Conservation (phyloP, 352 stramenopile genomes). For the Phytophthora capsici region DNA sequence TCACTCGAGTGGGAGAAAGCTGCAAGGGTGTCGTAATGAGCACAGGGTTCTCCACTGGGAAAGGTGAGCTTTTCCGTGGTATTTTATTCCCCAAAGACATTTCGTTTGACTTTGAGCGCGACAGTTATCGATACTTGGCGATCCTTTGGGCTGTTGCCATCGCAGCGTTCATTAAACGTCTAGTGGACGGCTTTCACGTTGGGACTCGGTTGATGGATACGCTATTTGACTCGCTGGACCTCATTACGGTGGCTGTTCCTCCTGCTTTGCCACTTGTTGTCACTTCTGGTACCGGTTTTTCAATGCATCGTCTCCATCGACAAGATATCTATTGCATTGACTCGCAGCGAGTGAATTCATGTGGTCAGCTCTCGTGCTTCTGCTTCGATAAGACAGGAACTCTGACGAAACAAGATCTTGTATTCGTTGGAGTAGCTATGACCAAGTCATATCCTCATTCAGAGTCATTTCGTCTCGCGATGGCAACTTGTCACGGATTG, state of each 20-base stretch:
- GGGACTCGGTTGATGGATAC: slow-evolving; percentile 34
- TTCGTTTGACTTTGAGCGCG: slow-evolving; percentile 66
- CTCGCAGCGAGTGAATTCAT: slow-evolving; percentile 58
- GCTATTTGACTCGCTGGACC: slow-evolving; percentile 59
- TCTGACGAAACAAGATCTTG: slow-evolving; percentile 47
- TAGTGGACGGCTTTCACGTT: slow-evolving; percentile 27
- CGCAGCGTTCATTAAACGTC: slow-evolving; percentile 58
- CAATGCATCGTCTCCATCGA: slow-evolving; percentile 43
- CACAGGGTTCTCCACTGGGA: slow-evolving; percentile 64
- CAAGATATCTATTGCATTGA: slow-evolving; percentile 68
- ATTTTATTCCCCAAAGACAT: slow-evolving; percentile 69
- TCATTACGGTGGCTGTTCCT: slow-evolving; percentile 70
- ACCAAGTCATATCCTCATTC: neutral
- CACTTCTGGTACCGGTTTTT: slow-evolving; percentile 61
- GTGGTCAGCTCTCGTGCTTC: slow-evolving; percentile 55
- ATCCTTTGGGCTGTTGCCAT: slow-evolving; percentile 54
- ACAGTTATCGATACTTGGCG: slow-evolving; percentile 69
- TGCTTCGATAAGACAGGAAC: slow-evolving; percentile 76
- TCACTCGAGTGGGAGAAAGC: slow-evolving; percentile 24
- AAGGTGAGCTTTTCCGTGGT: slow-evolving; percentile 68
- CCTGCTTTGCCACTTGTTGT: slow-evolving; percentile 66
- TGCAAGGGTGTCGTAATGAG: slow-evolving; percentile 54
- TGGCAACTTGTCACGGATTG: slow-evolving; percentile 59
- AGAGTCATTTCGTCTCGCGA: slow-evolving; percentile 32
- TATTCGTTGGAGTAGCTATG: slow-evolving; percentile 40